Percentiles rank a stretch among this genome's conserved stretches.
Evolutionary conservation across 2,329 filamentous ascomycete genomes (phyloP).

Genomic region (Fulvia fulva): DNA sequence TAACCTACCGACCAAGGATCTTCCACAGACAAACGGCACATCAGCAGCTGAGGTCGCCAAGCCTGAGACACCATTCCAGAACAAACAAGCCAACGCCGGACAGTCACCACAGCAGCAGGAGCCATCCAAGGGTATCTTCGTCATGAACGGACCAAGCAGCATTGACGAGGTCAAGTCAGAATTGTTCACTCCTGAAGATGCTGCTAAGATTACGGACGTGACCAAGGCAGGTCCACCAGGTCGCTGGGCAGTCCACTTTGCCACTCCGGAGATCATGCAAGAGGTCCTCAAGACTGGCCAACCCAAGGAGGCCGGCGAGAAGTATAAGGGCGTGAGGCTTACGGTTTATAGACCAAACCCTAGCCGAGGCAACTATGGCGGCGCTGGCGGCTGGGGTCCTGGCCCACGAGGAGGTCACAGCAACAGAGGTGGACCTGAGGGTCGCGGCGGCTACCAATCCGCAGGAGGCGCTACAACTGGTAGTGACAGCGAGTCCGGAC

Average conservation of each 20-base stretch:
- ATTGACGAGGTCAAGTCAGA: constrained; percentile 74
- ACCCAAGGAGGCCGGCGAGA: constrained; percentile 59
- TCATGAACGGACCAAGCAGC: constrained; percentile 61
- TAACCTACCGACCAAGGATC: constrained; percentile 33
- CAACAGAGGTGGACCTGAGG: constrained; percentile 56
- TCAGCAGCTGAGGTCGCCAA: constrained; percentile 34
- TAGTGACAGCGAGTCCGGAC: constrained; percentile 69
- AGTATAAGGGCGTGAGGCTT: constrained; percentile 54
- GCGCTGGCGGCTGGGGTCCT: constrained; percentile 56
- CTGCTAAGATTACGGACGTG: constrained; percentile 66
- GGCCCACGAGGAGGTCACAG: constrained; percentile 58
- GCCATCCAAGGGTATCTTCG: constrained; percentile 74
- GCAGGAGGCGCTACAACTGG: constrained; percentile 33
- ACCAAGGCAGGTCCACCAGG: constrained; percentile 68
- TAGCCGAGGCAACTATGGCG: constrained; percentile 41
- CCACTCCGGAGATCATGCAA: constrained; percentile 73
- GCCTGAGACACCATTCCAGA: constrained; percentile 52
- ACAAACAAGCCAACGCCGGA: constrained; percentile 17
- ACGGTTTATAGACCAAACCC: constrained; percentile 62
- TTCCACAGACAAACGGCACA: constrained; percentile 50
- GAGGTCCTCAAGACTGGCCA: constrained; percentile 71
- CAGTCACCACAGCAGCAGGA: constrained; percentile 31
- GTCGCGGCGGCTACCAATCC: constrained; percentile 32
- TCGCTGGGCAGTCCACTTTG: constrained; percentile 84
- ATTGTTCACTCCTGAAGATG: constrained; percentile 79